Evolutionary conservation across 306 rosid genomes (phyloP), one percentile per base, ranked within the genome.

Genomic region (Medicago ruthenica): DNA sequence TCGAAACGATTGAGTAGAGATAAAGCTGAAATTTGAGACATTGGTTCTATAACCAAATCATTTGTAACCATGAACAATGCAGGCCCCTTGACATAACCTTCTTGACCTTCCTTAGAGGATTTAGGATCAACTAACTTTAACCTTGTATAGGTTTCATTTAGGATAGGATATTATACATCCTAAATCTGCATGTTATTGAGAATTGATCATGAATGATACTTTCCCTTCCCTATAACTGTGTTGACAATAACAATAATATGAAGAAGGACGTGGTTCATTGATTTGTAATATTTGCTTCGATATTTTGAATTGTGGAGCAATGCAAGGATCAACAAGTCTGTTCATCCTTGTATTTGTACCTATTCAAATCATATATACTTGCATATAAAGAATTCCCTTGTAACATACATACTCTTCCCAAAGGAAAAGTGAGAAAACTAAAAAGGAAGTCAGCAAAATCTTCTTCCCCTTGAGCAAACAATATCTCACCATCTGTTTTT

Each of bases 371-470:
- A 12, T 0, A 6, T 0, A 72, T 41, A 39, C 78, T 72, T 11
- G 41, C 42, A 37, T 64, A 64, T 9, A 79, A 64, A 24, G 31
- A 13, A 64, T 67, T n/a, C n/a, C n/a, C n/a, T n/a, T n/a, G n/a
- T n/a, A n/a, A n/a, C n/a, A n/a, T n/a, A n/a, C n/a, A n/a, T n/a
- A n/a, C n/a, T n/a, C 14, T 42, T 41, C 74, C 79, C 7, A 79
- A 16, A 9, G 74, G 67, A 20, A 72, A 54, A 0, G 69, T 54
- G 0, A 72, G 64, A 40, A 79, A 79, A 62, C 74, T 63, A 1
- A 79, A 13, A 8, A 79, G 20, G 2, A 73, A 72, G 51, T 79
- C 69, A 0, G 9, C 74, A 53, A 79, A 79, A 64, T 79, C 83
- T 53, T 79, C 74, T 1, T 39, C 68, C 15, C 37, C 80, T 64